phyloP scores from a whole-genome alignment of 148 eudicot genomes.

The Vaccinium corymbosum region DNA sequence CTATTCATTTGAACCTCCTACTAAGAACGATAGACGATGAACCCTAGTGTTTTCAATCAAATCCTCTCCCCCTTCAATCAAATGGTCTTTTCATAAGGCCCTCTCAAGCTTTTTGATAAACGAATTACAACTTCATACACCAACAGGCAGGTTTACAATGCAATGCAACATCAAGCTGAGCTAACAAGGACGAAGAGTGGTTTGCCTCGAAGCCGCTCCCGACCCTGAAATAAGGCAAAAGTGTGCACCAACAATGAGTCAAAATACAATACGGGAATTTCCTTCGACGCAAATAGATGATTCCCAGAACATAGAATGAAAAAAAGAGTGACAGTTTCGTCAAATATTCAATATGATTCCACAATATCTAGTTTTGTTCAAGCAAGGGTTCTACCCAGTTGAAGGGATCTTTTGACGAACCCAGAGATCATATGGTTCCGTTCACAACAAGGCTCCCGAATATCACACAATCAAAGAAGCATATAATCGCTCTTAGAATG shows the following conservation, averaged over 20 bases:
- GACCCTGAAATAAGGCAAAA: slow-evolving; percentile 54
- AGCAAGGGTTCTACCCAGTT: not conserved
- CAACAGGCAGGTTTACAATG: slow-evolving; percentile 1
- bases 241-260: not conserved
- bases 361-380: not conserved
- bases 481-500: not conserved
- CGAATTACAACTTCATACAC: slow-evolving; percentile 4
- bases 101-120: slow-evolving; percentile 5
- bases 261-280: not conserved
- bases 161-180: slow-evolving; percentile 20
- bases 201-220: slow-evolving; percentile 64
- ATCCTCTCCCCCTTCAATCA: not conserved
- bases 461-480: not conserved
- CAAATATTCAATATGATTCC: not conserved
- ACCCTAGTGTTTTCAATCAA: slow-evolving; percentile 3
- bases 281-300: not conserved
- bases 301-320: not conserved
- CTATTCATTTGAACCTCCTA: not conserved
- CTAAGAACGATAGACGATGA: not conserved
- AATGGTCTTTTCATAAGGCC: not conserved
- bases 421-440: not conserved
- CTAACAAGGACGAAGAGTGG: slow-evolving; percentile 74
- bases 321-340: no score
- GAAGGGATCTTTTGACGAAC: not conserved
- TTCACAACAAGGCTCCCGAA: not conserved